Conservation (phyloP, 2,329 filamentous ascomycete genomes). For the Alternaria viburni region DNA sequence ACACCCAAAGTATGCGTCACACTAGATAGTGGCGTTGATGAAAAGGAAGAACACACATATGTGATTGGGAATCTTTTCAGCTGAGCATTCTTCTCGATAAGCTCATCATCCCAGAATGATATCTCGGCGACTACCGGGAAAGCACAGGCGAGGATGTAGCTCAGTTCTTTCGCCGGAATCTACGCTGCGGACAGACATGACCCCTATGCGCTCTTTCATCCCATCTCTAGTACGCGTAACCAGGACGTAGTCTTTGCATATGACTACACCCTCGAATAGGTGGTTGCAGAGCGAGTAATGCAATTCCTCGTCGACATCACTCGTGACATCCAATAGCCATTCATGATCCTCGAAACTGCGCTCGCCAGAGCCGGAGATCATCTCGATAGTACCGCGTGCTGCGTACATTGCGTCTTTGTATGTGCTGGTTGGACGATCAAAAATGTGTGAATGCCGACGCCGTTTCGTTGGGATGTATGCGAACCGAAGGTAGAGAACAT, state of each 20-base stretch:
- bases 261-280: background rate
- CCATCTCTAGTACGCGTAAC: background rate
- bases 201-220: background rate
- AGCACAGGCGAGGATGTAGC: background rate
- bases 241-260: background rate
- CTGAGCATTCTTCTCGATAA: background rate
- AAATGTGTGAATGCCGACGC: background rate
- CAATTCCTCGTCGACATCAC: background rate
- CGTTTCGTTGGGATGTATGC: background rate
- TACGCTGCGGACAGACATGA: background rate
- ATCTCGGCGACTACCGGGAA: background rate
- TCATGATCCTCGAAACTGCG: background rate
- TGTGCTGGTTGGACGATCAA: background rate
- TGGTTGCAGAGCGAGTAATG: background rate
- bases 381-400: background rate
- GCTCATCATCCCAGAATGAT: background rate
- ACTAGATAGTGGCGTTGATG: background rate
- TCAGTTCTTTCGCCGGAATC: background rate
- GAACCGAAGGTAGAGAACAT: background rate
- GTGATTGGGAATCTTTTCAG: background rate
- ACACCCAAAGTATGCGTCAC: background rate
- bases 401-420: background rate
- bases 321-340: background rate
- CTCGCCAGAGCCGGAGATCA: background rate
- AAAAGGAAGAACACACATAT: background rate